Conservation (phyloP, 2,329 filamentous ascomycete genomes). For the Fusarium succisae region DNA sequence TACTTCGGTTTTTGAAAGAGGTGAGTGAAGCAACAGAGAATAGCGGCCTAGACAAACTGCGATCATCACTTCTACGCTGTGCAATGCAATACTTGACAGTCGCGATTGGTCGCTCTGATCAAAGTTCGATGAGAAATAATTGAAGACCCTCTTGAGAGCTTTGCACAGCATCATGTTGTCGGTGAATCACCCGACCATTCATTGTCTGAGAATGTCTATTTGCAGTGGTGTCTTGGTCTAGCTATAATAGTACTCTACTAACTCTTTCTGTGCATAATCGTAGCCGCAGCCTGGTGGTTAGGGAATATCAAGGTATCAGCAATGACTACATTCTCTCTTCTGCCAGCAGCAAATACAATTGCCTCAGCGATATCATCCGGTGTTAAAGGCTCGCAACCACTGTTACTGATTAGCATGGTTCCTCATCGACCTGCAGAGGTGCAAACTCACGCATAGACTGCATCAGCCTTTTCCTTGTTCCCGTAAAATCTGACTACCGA, state of each 20-base stretch:
- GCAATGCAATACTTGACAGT: not conserved
- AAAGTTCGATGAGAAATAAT: too few relatives aligned
- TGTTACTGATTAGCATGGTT: slow-evolving; percentile 43
- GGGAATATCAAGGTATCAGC: slow-evolving; percentile 89
- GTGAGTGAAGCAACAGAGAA: not conserved
- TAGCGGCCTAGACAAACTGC: not conserved
- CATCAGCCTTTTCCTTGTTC: slow-evolving; percentile 87
- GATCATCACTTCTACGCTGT: not conserved
- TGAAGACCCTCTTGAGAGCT: rapidly evolving
- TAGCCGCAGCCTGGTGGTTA: slow-evolving; percentile 72
- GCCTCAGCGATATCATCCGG: slow-evolving; percentile 91
- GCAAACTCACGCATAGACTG: slow-evolving; percentile 78
- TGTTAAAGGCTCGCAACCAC: slow-evolving; percentile 82
- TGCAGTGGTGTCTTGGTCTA: not conserved
- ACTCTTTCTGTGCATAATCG: slow-evolving; percentile 45
- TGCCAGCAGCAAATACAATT: slow-evolving; percentile 83
- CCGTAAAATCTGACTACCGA: slow-evolving; percentile 87
- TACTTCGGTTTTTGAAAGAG: not conserved
- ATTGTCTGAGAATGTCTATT: not conserved
- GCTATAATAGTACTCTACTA: not conserved
- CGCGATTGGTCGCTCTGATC: too few relatives aligned
- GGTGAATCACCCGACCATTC: rapidly evolving
- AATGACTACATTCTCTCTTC: slow-evolving; percentile 88
- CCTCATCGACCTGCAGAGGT: not conserved
- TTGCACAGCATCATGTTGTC: not conserved